Percentiles rank a stretch among this genome's conserved stretches.
These are phyloP conservation scores for Diaporthe longicolla DNA, from an alignment of 2,329 filamentous ascomycete species.

Conservation along the genomic window DNA sequence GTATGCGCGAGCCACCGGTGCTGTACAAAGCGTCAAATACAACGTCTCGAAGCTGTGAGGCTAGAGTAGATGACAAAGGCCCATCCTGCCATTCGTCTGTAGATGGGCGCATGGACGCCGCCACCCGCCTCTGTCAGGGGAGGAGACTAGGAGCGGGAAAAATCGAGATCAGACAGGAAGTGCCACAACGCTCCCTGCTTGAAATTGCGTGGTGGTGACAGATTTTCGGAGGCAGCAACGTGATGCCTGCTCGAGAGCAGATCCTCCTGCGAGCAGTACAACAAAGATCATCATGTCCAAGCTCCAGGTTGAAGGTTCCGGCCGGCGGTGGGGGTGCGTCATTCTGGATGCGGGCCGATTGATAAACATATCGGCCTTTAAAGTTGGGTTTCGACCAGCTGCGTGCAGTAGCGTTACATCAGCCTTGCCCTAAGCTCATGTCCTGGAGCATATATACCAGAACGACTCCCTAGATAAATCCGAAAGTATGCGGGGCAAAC, in stretches of 20 bases:
- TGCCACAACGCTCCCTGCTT: conserved; percentile 16
- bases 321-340: conserved; percentile 1
- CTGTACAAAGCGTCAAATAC: neutral
- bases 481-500: neutral
- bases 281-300: neutral
- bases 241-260: conserved; percentile 3
- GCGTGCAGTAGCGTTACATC: conserved; percentile 24
- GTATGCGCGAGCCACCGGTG: neutral
- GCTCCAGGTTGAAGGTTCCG: neutral
- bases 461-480: neutral
- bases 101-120: conserved; percentile 5
- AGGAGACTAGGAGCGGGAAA: neutral
- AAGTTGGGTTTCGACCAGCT: conserved; percentile 18
- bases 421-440: conserved; percentile 17
- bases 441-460: neutral
- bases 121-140: conserved; percentile 15
- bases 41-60: neutral
- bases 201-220: conserved; percentile 33
- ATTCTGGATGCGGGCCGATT: neutral
- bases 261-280: conserved; percentile 14
- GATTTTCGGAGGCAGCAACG: conserved; percentile 16
- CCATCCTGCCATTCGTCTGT: conserved; percentile 17
- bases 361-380: conserved; percentile 1
- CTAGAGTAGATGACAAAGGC: conserved; percentile 9
- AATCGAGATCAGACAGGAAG: conserved; percentile 18